Evolutionary conservation across 148 eudicot species (phyloP).

Genomic region (Amaranthus cruentus): DNA sequence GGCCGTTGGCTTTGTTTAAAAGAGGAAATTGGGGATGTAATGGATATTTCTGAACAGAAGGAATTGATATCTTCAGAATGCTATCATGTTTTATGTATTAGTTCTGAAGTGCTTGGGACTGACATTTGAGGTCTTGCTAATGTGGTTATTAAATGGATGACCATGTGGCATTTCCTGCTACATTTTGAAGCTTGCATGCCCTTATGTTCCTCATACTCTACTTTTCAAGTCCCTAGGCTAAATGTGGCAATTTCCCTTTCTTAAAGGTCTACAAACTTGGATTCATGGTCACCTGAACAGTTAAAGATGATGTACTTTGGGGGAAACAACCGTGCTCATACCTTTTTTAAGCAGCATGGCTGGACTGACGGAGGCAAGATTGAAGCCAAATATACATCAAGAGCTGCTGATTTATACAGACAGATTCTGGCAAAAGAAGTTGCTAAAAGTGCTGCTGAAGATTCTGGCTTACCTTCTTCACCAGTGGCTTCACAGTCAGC

Average conservation of each 20-base stretch:
- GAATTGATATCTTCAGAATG: no score
- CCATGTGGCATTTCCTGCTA: no score
- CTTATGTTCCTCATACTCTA: no score
- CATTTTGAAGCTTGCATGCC: no score
- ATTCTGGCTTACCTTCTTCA: conserved; percentile 59
- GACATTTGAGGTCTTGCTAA: no score
- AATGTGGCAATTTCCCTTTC: conserved; percentile 4
- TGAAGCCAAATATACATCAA: conserved; percentile 95
- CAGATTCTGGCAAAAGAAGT: conserved; percentile 94
- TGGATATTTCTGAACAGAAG: no score
- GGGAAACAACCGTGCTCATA: conserved; percentile 93
- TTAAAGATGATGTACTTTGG: conserved; percentile 87
- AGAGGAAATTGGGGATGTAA: no score
- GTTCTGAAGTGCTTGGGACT: no score
- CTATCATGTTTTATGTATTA: no score
- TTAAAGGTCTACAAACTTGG: conserved; percentile 90
- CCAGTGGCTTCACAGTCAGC: conserved; percentile 66
- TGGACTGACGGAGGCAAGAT: conserved; percentile 96
- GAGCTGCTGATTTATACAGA: conserved; percentile 87
- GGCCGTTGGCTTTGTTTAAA: no score
- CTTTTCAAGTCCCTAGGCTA: background rate
- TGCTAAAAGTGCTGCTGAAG: conserved; percentile 71
- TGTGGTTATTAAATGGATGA: no score
- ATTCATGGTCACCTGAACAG: conserved; percentile 95
- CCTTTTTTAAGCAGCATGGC: conserved; percentile 95